Percentiles rank a stretch among this genome's conserved stretches.
phyloP scores from a whole-genome alignment of 805 yeast species.

The Kuraishia piskuri region DNA sequence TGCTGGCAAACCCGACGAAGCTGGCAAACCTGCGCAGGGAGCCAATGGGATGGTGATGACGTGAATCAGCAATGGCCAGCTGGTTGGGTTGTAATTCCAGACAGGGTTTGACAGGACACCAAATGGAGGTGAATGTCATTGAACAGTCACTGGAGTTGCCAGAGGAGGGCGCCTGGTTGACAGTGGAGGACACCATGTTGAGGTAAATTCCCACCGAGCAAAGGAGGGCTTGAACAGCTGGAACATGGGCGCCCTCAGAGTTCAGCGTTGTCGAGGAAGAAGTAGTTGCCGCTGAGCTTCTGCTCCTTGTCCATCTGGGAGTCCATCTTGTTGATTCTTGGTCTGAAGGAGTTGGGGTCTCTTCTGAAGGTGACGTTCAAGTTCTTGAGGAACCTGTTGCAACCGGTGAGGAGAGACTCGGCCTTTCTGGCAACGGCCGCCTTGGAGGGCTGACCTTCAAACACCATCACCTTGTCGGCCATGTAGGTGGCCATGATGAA shows the following conservation, averaged over 20 bases:
- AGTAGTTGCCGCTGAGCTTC: constrained; percentile 84
- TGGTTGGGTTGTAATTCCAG: not conserved
- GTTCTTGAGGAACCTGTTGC: constrained; percentile 94
- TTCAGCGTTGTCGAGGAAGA: constrained; percentile 75
- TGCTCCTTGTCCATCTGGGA: constrained; percentile 99
- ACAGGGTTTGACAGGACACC: not conserved
- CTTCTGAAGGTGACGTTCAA: constrained; percentile 98
- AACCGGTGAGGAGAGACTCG: constrained; percentile 91
- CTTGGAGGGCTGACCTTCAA: constrained; percentile 90
- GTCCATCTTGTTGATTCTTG: constrained; percentile 95
- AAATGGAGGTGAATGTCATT: not conserved
- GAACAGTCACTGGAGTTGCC: not conserved
- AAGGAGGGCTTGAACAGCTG: too few relatives aligned
- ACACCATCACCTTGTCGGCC: constrained; percentile 98
- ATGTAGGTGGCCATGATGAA: constrained; percentile 99
- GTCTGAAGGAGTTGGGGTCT: constrained; percentile 97
- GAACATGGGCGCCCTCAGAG: constrained; percentile 23
- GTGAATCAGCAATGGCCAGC: not conserved
- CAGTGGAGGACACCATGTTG: not conserved
- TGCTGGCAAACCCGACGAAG: too few relatives aligned
- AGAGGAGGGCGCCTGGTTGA: not conserved
- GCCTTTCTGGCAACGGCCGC: constrained; percentile 82
- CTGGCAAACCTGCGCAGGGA: not conserved
- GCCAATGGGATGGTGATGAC: not conserved
- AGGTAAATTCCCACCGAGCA: not conserved